Percentiles rank a stretch among this genome's conserved stretches.
phyloP scores from a whole-genome alignment of 495 filamentous ascomycete genomes.

The Rhizodiscina lignyota region DNA sequence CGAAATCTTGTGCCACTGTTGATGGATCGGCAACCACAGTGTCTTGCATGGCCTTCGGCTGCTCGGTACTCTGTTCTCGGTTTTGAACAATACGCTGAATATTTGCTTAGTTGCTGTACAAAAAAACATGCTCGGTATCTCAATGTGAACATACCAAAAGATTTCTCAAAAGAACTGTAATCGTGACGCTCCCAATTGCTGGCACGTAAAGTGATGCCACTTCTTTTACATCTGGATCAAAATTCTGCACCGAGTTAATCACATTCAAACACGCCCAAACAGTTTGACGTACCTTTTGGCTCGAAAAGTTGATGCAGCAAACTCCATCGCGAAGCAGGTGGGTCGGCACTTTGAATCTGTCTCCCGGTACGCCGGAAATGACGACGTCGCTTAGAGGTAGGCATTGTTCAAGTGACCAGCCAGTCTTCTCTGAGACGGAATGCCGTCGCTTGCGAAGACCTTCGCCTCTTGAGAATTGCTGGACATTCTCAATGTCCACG shows the following conservation, averaged over 20 bases:
- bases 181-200: slow-evolving; percentile 93
- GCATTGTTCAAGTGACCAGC: slow-evolving; percentile 59
- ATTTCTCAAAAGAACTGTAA: slow-evolving; percentile 78
- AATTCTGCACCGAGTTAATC: slow-evolving; percentile 41
- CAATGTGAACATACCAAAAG: slow-evolving; percentile 56
- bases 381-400: slow-evolving; percentile 82
- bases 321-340: slow-evolving; percentile 70
- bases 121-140: no score
- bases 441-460: slow-evolving; percentile 70
- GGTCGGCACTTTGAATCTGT: slow-evolving; percentile 74
- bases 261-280: slow-evolving; percentile 1
- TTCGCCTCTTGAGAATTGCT: slow-evolving; percentile 74
- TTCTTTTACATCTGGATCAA: slow-evolving; percentile 71
- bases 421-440: slow-evolving; percentile 64
- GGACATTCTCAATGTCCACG: slow-evolving; percentile 83
- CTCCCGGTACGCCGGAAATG: slow-evolving; percentile 78
- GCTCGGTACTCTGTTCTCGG: no score
- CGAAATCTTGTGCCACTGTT: no score
- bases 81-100: no score
- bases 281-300: slow-evolving; percentile 46
- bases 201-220: slow-evolving; percentile 95
- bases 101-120: no score
- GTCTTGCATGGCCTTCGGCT: no score
- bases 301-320: slow-evolving; percentile 95
- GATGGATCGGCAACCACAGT: no score